Evolutionary conservation across 2,329 filamentous ascomycete genomes (phyloP).

Genomic region (Aureobasidium sp.): DNA sequence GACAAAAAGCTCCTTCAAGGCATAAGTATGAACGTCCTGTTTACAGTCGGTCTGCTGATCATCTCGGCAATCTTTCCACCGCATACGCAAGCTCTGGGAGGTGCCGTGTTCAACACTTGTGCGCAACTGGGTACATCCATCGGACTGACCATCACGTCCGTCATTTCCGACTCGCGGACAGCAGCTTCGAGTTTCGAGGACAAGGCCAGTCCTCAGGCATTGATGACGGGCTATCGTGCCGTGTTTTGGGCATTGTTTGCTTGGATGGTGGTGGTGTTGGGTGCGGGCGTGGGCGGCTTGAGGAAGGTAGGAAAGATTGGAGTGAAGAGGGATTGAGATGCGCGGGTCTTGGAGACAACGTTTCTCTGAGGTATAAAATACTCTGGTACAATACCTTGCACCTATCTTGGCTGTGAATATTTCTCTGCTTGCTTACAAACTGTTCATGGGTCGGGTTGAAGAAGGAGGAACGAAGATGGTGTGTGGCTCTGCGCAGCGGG

Average conservation of each 20-base stretch:
- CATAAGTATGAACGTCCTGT: conserved; percentile 35
- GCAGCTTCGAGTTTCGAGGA: conserved; percentile 17
- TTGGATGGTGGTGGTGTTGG: conserved; percentile 19
- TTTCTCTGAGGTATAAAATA: no score
- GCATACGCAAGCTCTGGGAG: conserved; percentile 35
- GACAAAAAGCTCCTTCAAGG: neutral
- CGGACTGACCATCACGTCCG: conserved; percentile 30
- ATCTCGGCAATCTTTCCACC: conserved; percentile 34
- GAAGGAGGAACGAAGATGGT: neutral
- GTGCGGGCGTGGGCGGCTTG: neutral
- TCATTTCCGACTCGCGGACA: conserved; percentile 27
- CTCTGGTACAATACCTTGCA: neutral
- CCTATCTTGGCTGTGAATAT: no score
- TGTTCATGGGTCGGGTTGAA: neutral
- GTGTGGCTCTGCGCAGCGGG: neutral
- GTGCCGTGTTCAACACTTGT: conserved; percentile 38
- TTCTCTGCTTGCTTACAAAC: neutral
- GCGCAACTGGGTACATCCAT: conserved; percentile 35
- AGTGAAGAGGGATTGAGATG: neutral
- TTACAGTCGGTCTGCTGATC: conserved; percentile 35
- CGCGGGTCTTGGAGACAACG: no score
- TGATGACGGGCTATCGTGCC: conserved; percentile 35
- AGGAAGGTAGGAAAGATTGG: conserved; percentile 1
- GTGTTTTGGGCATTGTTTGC: conserved; percentile 36
- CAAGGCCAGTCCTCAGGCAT: conserved; percentile 26